Percentiles rank a stretch among this genome's conserved stretches.
phyloP scores from a whole-genome alignment of 2,329 filamentous ascomycete species.

The Calonectria crousiana region DNA sequence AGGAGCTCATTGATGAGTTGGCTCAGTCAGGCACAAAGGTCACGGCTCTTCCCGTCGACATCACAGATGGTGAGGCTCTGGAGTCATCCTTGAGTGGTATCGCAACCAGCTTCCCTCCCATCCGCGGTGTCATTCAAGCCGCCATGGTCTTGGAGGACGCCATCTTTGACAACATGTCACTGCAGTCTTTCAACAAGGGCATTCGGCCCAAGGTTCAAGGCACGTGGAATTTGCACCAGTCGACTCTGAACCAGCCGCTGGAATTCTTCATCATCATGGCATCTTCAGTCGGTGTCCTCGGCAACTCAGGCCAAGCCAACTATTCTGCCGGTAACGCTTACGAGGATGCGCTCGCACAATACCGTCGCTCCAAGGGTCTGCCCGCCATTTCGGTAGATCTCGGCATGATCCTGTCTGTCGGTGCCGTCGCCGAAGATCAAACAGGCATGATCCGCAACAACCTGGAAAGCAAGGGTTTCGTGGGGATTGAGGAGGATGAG shows the following conservation, averaged over 20 bases:
- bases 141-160: constrained; percentile 19
- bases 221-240: constrained; percentile 4
- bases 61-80: background rate
- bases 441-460: background rate
- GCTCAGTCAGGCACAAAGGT: background rate
- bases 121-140: constrained; percentile 8
- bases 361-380: background rate
- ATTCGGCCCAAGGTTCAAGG: constrained; percentile 16
- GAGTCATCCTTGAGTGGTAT: background rate
- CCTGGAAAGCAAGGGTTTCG: background rate
- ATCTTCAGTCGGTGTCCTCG: background rate
- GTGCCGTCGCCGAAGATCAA: background rate
- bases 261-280: constrained; percentile 19
- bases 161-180: constrained; percentile 15
- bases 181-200: background rate
- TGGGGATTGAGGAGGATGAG: background rate
- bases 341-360: background rate
- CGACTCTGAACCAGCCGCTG: background rate
- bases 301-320: background rate
- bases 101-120: background rate
- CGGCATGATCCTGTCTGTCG: background rate
- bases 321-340: background rate
- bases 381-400: background rate
- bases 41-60: background rate
- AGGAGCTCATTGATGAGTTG: constrained; percentile 28